phyloP scores from a whole-genome alignment of 352 stramenopile species.

The Pythium utonaiense region DNA sequence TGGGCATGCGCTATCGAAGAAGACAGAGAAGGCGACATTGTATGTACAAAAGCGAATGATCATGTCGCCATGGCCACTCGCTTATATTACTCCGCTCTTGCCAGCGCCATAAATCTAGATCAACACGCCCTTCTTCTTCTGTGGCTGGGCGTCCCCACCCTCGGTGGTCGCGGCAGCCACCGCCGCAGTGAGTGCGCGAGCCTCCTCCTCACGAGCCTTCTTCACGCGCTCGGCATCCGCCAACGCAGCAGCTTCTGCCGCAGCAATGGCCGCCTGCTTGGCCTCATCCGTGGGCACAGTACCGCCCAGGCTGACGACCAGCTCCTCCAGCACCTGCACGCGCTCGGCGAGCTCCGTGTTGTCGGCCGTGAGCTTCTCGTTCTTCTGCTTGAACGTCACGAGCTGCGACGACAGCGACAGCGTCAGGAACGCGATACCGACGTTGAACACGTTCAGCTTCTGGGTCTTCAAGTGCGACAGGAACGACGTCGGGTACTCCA shows the following conservation, averaged over 20 bases:
- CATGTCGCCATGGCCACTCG: conserved; percentile 1
- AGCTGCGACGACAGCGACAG: conserved; percentile 83
- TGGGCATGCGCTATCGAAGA: no score
- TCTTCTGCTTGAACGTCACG: conserved; percentile 69
- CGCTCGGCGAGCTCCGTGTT: conserved; percentile 45
- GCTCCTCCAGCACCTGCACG: conserved; percentile 50
- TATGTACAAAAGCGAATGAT: conserved; percentile 5
- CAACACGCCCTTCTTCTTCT: conserved; percentile 56
- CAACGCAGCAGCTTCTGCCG: conserved; percentile 20
- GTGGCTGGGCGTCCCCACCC: conserved; percentile 11
- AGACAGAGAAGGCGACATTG: neutral
- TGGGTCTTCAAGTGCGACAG: conserved; percentile 70
- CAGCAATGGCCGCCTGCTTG: conserved; percentile 22
- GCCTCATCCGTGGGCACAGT: conserved; percentile 49
- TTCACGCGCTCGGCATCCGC: conserved; percentile 39
- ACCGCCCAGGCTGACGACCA: conserved; percentile 61
- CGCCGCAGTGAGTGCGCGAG: conserved; percentile 22
- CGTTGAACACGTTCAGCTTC: conserved; percentile 86
- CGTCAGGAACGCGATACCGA: conserved; percentile 78
- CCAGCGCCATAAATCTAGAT: conserved; percentile 37
- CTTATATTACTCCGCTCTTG: neutral
- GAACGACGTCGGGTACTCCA: conserved; percentile 83
- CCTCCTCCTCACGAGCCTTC: conserved; percentile 45
- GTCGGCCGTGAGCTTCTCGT: conserved; percentile 33
- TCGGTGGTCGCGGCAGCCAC: conserved; percentile 13